Percentiles rank a stretch among this genome's conserved stretches.
Conservation (phyloP, 768 basidiomycete species). For the Lentinula guzmanii region DNA sequence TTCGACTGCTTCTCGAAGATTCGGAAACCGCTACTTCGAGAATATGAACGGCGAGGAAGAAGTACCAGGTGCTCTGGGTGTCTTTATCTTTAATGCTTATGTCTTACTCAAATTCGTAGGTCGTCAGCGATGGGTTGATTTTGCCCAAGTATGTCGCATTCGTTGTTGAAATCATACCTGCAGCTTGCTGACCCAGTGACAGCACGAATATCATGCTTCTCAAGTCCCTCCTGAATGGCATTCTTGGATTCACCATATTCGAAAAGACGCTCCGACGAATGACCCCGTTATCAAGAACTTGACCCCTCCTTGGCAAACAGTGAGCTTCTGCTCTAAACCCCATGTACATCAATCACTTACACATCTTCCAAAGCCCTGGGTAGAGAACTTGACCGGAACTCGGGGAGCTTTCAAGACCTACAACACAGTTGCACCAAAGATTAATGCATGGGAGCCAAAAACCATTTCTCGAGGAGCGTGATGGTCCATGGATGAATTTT, state of each 20-base stretch:
- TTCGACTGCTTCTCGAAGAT: slow-evolving; percentile 35
- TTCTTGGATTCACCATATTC: slow-evolving; percentile 90
- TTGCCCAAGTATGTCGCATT: slow-evolving; percentile 56
- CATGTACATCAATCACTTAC: neutral
- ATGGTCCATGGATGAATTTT: neutral
- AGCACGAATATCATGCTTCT: slow-evolving; percentile 86
- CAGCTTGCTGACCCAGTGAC: neutral
- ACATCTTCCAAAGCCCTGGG: slow-evolving; percentile 51
- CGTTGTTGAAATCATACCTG: neutral
- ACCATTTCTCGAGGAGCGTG: slow-evolving; percentile 37
- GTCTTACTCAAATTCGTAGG: slow-evolving; percentile 35
- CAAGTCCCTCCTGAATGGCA: slow-evolving; percentile 98
- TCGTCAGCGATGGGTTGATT: slow-evolving; percentile 97
- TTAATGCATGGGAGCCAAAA: slow-evolving; percentile 80
- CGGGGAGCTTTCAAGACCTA: slow-evolving; percentile 87
- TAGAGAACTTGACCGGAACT: slow-evolving; percentile 90
- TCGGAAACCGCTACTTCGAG: slow-evolving; percentile 94
- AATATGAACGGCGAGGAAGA: slow-evolving; percentile 85
- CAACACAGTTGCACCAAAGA: slow-evolving; percentile 80
- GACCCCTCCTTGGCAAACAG: slow-evolving; percentile 79
- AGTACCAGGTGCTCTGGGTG: slow-evolving; percentile 57
- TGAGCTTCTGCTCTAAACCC: slow-evolving; percentile 31
- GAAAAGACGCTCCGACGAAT: slow-evolving; percentile 70
- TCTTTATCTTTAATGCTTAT: neutral
- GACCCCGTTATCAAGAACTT: slow-evolving; percentile 66